These are phyloP conservation scores for Candida sanyaensis DNA, from an alignment of 1,139 yeast species.

Conservation along the genomic window DNA sequence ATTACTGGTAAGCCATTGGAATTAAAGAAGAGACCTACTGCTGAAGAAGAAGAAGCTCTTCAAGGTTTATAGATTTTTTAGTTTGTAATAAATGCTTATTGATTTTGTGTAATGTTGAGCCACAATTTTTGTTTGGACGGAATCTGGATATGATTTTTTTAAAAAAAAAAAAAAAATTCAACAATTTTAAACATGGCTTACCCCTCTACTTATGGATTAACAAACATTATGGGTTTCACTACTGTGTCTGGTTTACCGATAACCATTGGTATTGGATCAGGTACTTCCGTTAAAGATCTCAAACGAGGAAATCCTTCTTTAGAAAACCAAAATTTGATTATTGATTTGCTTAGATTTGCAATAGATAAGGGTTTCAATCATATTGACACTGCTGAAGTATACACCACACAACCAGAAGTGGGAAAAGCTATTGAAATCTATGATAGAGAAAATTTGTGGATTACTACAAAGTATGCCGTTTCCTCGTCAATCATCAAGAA, in stretches of 20 bases:
- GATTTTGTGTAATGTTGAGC: background rate
- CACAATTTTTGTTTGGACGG: background rate
- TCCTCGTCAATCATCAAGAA: constrained; percentile 46
- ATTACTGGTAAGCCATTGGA: constrained; percentile 92
- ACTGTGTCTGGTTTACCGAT: constrained; percentile 44
- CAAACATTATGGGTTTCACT: constrained; percentile 13
- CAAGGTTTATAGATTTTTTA: constrained; percentile 21
- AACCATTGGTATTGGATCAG: constrained; percentile 58
- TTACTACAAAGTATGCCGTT: constrained; percentile 55
- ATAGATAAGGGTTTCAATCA: constrained; percentile 33
- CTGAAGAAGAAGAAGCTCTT: constrained; percentile 57
- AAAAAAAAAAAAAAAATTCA: too few relatives aligned
- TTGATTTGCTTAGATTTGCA: constrained; percentile 42
- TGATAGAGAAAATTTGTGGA: constrained; percentile 48
- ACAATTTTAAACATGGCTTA: background rate
- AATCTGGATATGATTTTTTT: too few relatives aligned
- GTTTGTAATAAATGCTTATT: too few relatives aligned
- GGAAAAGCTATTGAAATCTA: constrained; percentile 28
- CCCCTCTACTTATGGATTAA: background rate
- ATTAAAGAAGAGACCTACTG: constrained; percentile 69
- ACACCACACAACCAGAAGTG: constrained; percentile 34
- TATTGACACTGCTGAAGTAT: constrained; percentile 40
- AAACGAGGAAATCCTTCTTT: constrained; percentile 34
- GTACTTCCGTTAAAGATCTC: constrained; percentile 60
- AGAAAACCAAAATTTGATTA: constrained; percentile 35